Evolutionary conservation across 2,329 filamentous ascomycete species (phyloP), one percentile per base, ranked within the genome.

Genomic region (Cordyceps javanica): DNA sequence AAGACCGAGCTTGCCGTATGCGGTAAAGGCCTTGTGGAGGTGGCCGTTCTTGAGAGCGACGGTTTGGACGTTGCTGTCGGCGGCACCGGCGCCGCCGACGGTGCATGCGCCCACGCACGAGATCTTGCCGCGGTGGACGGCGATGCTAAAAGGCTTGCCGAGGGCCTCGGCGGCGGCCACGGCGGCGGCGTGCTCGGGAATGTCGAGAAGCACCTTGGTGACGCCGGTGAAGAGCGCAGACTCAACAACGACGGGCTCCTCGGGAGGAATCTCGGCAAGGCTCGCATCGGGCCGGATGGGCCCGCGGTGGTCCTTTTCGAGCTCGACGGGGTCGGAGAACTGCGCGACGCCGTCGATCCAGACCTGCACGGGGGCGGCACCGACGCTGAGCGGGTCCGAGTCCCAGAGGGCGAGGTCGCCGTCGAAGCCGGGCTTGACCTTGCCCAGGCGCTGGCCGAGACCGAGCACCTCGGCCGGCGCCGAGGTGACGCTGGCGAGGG

Each of bases 361-460:
- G 2, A 86, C 81, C 67, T 86, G 82, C 0, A 81, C 74, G 0
- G 83, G 82, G 0, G 81, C 70, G 1, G 83, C 82, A 1, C 83
- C 83, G 0, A 84, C 77, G 42, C 79, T 81, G 2, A 86, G 70
- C 30, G 83, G 83, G 60, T 86, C 82, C 42, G 79, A 82, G 62
- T 86, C 82, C 83, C 83, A 86, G 9, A 85, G 76, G 11, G 80
- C 82, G 30, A 86, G 64, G 59, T 86, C 83, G 45, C 82, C 83
- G 59, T 86, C 83, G 49, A 78, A 86, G 0, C 83, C 82, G 3
- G 80, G 74, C 71, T 84, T 85, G 56, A 85, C 69, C 65, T 85
- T 85, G 55, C 83, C 83, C 6, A 86, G 69, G 3, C 83, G 76
- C 60, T 84, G 68, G 10, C 77, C 80, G 46, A 86, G 73, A 0